phyloP scores from a whole-genome alignment of 2,329 filamentous ascomycete genomes.

The Xylariaceae sp. region DNA sequence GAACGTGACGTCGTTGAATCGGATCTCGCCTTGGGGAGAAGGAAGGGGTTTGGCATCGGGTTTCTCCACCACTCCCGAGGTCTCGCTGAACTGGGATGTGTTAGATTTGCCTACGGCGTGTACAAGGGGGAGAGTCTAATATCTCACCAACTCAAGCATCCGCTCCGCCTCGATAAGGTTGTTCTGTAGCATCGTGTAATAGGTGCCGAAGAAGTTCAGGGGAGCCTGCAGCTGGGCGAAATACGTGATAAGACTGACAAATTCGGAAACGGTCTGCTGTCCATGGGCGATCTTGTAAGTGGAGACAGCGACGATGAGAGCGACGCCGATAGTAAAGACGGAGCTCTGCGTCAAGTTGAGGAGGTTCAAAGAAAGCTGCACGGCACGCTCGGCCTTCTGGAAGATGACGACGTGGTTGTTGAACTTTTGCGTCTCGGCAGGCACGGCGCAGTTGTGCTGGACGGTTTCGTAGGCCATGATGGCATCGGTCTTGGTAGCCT shows the following conservation, averaged over 20 bases:
- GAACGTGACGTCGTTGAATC: constrained; percentile 39
- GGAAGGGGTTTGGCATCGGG: constrained; percentile 33
- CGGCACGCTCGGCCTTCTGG: constrained; percentile 52
- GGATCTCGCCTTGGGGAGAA: constrained; percentile 33
- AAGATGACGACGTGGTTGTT: constrained; percentile 50
- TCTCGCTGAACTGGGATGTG: constrained; percentile 36
- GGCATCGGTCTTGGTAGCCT: constrained; percentile 44
- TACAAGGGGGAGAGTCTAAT: not conserved
- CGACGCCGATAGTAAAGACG: constrained; percentile 56
- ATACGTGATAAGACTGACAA: constrained; percentile 40
- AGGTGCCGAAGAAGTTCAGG: constrained; percentile 54
- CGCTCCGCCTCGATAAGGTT: constrained; percentile 43
- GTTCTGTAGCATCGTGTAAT: constrained; percentile 42
- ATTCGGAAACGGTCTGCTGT: constrained; percentile 48
- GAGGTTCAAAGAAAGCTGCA: constrained; percentile 50
- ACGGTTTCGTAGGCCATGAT: constrained; percentile 51
- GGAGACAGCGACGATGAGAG: constrained; percentile 55
- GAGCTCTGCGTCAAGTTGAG: constrained; percentile 59
- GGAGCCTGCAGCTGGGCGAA: constrained; percentile 39
- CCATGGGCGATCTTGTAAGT: constrained; percentile 56
- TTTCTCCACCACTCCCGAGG: constrained; percentile 38
- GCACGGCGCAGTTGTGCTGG: constrained; percentile 59
- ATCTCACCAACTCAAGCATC: constrained; percentile 37
- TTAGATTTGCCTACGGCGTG: constrained; percentile 2
- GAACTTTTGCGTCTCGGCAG: constrained; percentile 53